Conservation (phyloP, 1,284 basidiomycete genomes). For the Inonotus hispidus region DNA sequence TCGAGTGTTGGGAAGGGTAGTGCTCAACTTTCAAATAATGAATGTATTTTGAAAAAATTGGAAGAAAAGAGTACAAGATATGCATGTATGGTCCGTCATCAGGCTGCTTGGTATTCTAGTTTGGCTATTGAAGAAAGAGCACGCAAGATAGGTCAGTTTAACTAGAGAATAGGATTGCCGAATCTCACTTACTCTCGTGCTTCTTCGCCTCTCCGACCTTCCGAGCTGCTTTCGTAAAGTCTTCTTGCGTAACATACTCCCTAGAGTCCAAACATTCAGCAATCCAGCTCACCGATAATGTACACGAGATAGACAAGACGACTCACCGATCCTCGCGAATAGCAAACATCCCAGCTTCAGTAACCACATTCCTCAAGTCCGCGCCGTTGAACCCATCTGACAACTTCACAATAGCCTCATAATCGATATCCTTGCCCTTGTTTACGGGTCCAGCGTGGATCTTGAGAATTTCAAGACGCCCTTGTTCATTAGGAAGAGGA, state of each 20-base stretch:
- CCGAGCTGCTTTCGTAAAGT: constrained; percentile 95
- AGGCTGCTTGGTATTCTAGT: constrained; percentile 53
- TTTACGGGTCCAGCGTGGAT: constrained; percentile 95
- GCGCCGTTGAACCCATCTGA: constrained; percentile 94
- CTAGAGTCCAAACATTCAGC: constrained; percentile 34
- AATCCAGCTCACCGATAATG: background rate
- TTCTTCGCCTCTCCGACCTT: constrained; percentile 97
- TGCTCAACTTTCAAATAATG: too few species aligned
- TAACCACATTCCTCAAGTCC: constrained; percentile 94
- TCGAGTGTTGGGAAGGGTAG: too few species aligned
- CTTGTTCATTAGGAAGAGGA: constrained; percentile 96
- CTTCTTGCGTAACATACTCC: constrained; percentile 90
- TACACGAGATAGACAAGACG: background rate
- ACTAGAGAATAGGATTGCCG: constrained; percentile 3
- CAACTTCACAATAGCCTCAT: constrained; percentile 96
- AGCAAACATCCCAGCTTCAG: constrained; percentile 99
- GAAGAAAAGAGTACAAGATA: background rate
- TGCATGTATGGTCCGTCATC: constrained; percentile 17
- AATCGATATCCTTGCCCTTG: constrained; percentile 93
- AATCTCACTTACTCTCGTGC: constrained; percentile 70
- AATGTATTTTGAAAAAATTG: too few species aligned
- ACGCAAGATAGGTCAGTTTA: background rate
- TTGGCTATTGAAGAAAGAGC: constrained; percentile 38
- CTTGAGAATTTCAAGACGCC: constrained; percentile 92
- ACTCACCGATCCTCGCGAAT: constrained; percentile 88